A percentile compares a stretch with the other conserved stretches of the same genome.
Conservation (phyloP, 352 stramenopile species). For the Globisporangium iwayamae region DNA sequence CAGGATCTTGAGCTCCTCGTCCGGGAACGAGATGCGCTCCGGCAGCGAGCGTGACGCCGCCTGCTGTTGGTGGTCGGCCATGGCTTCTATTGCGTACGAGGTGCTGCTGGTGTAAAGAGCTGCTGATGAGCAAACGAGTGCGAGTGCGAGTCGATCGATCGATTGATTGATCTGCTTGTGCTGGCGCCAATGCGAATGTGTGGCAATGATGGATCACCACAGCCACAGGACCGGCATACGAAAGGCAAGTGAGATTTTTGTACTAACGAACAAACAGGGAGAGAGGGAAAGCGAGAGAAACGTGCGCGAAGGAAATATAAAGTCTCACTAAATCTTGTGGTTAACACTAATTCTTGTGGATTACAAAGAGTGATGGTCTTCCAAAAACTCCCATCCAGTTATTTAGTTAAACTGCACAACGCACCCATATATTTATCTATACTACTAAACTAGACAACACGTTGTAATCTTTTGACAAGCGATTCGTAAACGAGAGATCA, state of each 20-base stretch:
- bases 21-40: conserved; percentile 86
- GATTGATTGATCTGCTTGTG: conserved; percentile 2
- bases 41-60: conserved; percentile 54
- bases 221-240: conserved; percentile 14
- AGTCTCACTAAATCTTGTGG: conserved; percentile 12
- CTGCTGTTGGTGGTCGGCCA: conserved; percentile 8
- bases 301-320: conserved; percentile 1
- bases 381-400: too few species aligned
- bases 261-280: not conserved
- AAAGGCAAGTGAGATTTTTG: not conserved
- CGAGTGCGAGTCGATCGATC: not conserved
- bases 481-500: too few species aligned
- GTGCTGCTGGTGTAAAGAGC: not conserved
- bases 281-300: not conserved
- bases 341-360: not conserved
- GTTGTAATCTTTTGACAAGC: too few species aligned
- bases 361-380: too few species aligned
- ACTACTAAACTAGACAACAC: too few species aligned
- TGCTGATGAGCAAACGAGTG: not conserved
- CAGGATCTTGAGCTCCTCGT: conserved; percentile 77
- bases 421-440: too few species aligned
- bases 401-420: too few species aligned
- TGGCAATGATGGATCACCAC: conserved; percentile 2
- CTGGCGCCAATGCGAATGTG: conserved; percentile 13
- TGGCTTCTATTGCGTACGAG: conserved; percentile 2